Base-by-base conservation (phyloP, 805 yeast genomes). In the Yamadazyma sp. region DNA sequence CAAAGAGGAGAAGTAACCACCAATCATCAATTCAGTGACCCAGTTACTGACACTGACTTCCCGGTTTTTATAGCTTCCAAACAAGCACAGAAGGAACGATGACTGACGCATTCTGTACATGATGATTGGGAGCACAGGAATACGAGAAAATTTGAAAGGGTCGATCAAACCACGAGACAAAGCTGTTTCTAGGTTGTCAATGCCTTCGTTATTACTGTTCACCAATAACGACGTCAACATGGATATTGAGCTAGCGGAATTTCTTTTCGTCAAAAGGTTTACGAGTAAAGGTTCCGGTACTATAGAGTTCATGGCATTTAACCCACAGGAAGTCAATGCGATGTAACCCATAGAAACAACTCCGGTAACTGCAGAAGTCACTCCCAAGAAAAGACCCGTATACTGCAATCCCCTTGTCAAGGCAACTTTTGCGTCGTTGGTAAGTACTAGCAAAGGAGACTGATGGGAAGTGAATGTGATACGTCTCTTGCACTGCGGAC, bases 281-380 rank as follows among this genome's bases (percentile, higher is more conserved):
- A 65, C 53, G 5, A 64, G 49, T 6, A 65, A 32, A 3, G 57
- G 57, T 3, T 57, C 54, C 1, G 73, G 73, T 9, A 65, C 50
- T 5, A 67, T 30, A 27, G 58, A 53, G 37, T 64, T 68, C 54
- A 66, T 51, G 41, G 65, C 62, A 28, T 57, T 59, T 17, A 64
- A 44, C 2, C 73, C 72, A 37, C 62, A 54, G 1, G 66, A 50
- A 1, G 71, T 60, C 9, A 68, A 45, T 2, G 65, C 70, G 20
- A 67, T 54, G 41, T 63, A 63, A 0, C 70, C 67, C 60, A 64
- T 54, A 7, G 69, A 59, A 5, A 64, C 47, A 1, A 67, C 48
- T 2, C 73, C 73, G 2, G 72, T 60, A 6, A 59, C 53, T 2
- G 71, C 71, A 3, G 70, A 62, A 3, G 69, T 49, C n/a, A 67